Base-by-base conservation (phyloP, 23 red algal species). In the Gracilaria gracilis region DNA sequence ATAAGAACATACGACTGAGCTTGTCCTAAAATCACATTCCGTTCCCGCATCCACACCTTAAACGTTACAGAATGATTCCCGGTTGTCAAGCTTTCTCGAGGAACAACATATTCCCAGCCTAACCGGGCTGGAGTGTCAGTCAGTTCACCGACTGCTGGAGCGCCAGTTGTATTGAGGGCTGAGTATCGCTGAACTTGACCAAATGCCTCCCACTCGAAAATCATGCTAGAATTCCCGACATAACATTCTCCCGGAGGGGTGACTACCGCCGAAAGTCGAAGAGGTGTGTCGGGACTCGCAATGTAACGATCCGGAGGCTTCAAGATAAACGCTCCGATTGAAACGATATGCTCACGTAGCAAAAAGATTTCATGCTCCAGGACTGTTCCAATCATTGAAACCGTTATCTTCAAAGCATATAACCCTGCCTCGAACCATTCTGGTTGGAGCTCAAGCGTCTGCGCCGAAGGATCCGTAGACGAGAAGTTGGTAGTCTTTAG, bases 31-130 rank as follows among this genome's bases (percentile, higher is more conserved):
- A 94, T 61, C 53, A 64, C 19, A 40, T 61, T 35, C 23, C 87
- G 48, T 20, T 69, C 72, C 14, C 50, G 53, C 75, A 88, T 82
- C 72, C 74, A 94, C 24, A 82, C 92, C 61, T 83, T 87, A 57
- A 94, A 88, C 14, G 67, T 82, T 72, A 94, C 74, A 9, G 47
- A 48, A 39, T 94, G 82, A 28, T 87, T 73, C 4, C 92, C 92
- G 35, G 40, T 49, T 25, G 38, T 61, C 14, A 94, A 59, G 33
- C 77, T 81, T 50, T 81, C 77, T 53, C 79, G 40, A 42, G 92
- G 84, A 29, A 94, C 74, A 81, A 88, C 79, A 49, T 80, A 94
- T 81, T 94, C 92, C 92, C 92, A 94, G 34, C 92, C 92, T 7
- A 94, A 57, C 13, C 92, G 83, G 9, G 92, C 84, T n/a, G 84